Percentiles rank a stretch among this genome's conserved stretches.
phyloP scores from a whole-genome alignment of 73 alveolate species.

The Tetrahymena thermophila region DNA sequence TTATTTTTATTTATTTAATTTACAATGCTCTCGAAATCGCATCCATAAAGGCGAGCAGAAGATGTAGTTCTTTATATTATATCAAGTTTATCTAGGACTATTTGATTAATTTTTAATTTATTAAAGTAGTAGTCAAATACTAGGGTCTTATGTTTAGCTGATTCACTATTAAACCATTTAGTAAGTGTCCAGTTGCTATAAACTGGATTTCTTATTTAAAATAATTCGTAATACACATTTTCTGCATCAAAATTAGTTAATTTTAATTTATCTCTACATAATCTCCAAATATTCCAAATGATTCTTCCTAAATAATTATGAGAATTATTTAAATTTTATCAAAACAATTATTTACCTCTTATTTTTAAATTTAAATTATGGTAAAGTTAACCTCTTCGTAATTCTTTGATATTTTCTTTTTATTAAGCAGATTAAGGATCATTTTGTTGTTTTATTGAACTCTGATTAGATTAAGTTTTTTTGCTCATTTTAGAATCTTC shows the following conservation, averaged over 20 bases:
- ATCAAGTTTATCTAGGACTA: slow-evolving; percentile 39
- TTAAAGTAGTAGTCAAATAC: slow-evolving; percentile 10
- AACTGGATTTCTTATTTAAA: slow-evolving; percentile 4
- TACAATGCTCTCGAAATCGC: slow-evolving; percentile 85
- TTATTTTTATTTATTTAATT: neutral
- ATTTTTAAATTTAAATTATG: neutral
- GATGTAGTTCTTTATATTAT: slow-evolving; percentile 69
- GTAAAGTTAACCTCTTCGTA: neutral
- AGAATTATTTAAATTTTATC: neutral
- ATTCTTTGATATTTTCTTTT: slow-evolving; percentile 2
- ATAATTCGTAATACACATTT: slow-evolving; percentile 13
- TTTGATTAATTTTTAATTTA: slow-evolving; percentile 2
- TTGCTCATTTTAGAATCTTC: neutral
- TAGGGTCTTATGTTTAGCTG: neutral
- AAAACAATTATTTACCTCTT: neutral
- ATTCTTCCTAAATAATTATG: slow-evolving; percentile 8
- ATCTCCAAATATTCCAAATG: slow-evolving; percentile 21
- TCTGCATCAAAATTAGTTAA: slow-evolving; percentile 11
- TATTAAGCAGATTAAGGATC: neutral
- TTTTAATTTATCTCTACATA: slow-evolving; percentile 8
- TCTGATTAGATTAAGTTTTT: neutral
- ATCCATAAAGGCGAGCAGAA: slow-evolving; percentile 91
- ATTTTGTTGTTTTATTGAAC: neutral
- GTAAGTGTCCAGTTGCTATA: slow-evolving; percentile 1
- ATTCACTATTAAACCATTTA: slow-evolving; percentile 12